Percentiles rank a stretch among this genome's conserved stretches.
phyloP scores from a whole-genome alignment of 75 land plant genomes.

The Cunninghamia lanceolata region DNA sequence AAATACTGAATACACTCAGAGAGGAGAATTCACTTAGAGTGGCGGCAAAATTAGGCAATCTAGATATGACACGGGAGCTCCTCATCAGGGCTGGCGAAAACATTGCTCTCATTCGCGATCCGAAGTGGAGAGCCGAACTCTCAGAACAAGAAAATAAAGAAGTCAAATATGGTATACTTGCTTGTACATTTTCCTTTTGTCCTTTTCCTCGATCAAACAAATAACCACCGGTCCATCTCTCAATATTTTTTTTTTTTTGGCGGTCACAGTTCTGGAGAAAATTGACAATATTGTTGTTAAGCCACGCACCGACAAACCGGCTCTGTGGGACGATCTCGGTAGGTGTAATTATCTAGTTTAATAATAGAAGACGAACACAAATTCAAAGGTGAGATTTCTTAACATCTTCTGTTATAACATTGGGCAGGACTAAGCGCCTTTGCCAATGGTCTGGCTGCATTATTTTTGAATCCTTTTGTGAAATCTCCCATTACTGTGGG shows the following conservation, averaged over 20 bases:
- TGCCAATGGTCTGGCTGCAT: neutral
- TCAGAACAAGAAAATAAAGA: neutral
- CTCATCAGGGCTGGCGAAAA: neutral
- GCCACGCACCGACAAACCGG: neutral
- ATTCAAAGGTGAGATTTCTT: no score
- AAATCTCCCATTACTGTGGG: constrained; percentile 2
- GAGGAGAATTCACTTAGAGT: neutral
- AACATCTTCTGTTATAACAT: neutral
- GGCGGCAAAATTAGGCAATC: neutral
- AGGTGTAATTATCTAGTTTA: no score
- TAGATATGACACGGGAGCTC: neutral
- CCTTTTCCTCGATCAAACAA: neutral
- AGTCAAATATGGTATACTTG: neutral
- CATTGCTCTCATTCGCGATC: neutral
- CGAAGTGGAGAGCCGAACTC: neutral
- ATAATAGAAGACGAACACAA: no score
- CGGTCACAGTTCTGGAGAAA: neutral
- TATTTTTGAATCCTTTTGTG: neutral
- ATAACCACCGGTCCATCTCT: no score
- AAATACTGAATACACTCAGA: neutral
- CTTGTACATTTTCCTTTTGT: no score
- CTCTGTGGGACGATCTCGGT: neutral
- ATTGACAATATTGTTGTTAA: neutral
- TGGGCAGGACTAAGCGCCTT: neutral
- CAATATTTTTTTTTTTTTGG: no score